Evolutionary conservation across 345 rosid species (phyloP).

Genomic region (Citrus reticulata): DNA sequence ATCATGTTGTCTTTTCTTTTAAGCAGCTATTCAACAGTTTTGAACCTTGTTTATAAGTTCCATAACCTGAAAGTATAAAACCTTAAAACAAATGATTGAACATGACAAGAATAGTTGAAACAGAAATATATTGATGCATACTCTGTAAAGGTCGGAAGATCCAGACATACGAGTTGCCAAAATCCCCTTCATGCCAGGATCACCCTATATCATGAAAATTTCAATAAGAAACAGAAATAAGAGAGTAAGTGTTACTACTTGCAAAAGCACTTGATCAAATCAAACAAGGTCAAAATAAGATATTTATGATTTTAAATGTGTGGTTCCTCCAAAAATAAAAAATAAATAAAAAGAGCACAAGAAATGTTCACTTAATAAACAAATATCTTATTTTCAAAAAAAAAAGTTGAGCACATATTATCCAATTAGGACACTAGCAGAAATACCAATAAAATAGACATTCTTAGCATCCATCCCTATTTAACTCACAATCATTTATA

Average conservation of each 20-base stretch:
- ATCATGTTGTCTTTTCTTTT: neutral
- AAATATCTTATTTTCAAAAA: neutral
- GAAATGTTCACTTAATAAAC: neutral
- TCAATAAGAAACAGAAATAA: slow-evolving; percentile 4
- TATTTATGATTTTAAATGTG: neutral
- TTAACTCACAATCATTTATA: neutral
- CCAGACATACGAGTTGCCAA: slow-evolving; percentile 90
- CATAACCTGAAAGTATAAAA: neutral
- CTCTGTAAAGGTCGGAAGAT: slow-evolving; percentile 80
- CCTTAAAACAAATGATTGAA: neutral
- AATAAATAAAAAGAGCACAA: neutral
- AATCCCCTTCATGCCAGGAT: slow-evolving; percentile 84
- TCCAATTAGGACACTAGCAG: neutral
- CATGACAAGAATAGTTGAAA: neutral
- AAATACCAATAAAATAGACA: neutral
- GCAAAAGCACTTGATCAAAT: neutral
- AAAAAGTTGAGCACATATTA: neutral
- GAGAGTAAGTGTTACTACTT: neutral
- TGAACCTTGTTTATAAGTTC: neutral
- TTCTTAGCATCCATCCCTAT: neutral
- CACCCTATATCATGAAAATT: slow-evolving; percentile 52
- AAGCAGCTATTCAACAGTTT: neutral
- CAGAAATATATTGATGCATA: slow-evolving; percentile 27
- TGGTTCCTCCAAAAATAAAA: neutral
- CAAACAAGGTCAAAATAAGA: neutral